Evolutionary conservation across 257 asterid species (phyloP).

Genomic region (Rauvolfia tetraphylla): DNA sequence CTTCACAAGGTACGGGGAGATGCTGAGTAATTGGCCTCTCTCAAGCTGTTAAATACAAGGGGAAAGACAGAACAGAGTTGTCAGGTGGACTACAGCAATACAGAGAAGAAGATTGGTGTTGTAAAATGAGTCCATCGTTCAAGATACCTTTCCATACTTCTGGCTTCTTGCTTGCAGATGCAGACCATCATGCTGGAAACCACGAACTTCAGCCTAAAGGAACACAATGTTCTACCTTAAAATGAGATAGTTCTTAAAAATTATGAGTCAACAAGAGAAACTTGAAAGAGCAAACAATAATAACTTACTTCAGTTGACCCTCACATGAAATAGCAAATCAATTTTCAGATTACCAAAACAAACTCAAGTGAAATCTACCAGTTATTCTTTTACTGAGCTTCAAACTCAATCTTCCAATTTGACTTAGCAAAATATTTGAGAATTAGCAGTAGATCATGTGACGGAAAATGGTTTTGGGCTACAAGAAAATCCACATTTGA

Average conservation of each 20-base stretch:
- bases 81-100: conserved; percentile 5
- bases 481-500: too few relatives aligned
- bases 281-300: not conserved
- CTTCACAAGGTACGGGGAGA: conserved; percentile 82
- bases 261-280: not conserved
- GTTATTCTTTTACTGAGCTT: not conserved
- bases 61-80: not conserved
- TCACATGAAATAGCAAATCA: not conserved
- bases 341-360: not conserved
- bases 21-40: conserved; percentile 68
- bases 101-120: not conserved
- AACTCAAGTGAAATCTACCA: not conserved
- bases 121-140: not conserved
- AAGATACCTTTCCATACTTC: conserved; percentile 86
- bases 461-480: too few relatives aligned
- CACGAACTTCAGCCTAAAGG: conserved; percentile 88
- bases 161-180: conserved; percentile 95
- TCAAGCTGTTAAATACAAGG: conserved; percentile 51
- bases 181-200: conserved; percentile 87
- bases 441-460: not conserved
- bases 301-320: not conserved
- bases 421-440: not conserved
- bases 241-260: not conserved
- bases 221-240: not conserved
- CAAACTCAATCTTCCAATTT: not conserved